Evolutionary conservation across 2,329 filamentous ascomycete species (phyloP).

Genomic region (Orbilia blumenaviensis): DNA sequence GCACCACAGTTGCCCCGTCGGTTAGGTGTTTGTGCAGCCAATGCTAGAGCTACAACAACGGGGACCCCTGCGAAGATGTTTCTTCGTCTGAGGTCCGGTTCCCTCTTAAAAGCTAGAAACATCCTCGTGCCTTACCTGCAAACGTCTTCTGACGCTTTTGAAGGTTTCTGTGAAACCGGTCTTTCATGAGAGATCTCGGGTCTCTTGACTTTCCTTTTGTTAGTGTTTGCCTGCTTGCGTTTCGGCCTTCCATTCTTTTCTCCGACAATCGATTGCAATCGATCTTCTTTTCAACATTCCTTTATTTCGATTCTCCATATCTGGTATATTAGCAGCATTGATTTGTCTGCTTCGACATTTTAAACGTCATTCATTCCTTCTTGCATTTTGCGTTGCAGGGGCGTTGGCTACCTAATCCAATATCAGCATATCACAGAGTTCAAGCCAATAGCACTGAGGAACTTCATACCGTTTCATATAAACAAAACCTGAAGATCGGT

Average conservation of each 20-base stretch:
- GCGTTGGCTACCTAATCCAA: slow-evolving; percentile 49
- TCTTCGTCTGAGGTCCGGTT: slow-evolving; percentile 1
- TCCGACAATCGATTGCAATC: slow-evolving; percentile 24
- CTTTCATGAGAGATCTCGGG: slow-evolving; percentile 21
- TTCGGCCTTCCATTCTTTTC: slow-evolving; percentile 42
- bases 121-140: slow-evolving; percentile 41
- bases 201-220: slow-evolving; percentile 20
- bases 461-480: slow-evolving; percentile 53
- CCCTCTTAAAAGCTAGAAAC: slow-evolving; percentile 45
- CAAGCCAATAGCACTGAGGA: slow-evolving; percentile 32
- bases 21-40: slow-evolving; percentile 14
- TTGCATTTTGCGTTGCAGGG: slow-evolving; percentile 44
- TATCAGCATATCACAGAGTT: slow-evolving; percentile 9
- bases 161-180: slow-evolving; percentile 51
- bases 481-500: slow-evolving; percentile 31
- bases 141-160: slow-evolving; percentile 44
- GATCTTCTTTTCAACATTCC: slow-evolving; percentile 29
- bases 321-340: slow-evolving; percentile 34
- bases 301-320: slow-evolving; percentile 13
- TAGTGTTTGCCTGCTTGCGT: slow-evolving; percentile 37
- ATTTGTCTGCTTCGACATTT: slow-evolving; percentile 18
- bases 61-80: slow-evolving; percentile 4
- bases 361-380: slow-evolving; percentile 22
- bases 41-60: slow-evolving; percentile 22
- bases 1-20: slow-evolving; percentile 21